phyloP scores from a whole-genome alignment of 139 green algal genomes.

The Picochlorum sp. region DNA sequence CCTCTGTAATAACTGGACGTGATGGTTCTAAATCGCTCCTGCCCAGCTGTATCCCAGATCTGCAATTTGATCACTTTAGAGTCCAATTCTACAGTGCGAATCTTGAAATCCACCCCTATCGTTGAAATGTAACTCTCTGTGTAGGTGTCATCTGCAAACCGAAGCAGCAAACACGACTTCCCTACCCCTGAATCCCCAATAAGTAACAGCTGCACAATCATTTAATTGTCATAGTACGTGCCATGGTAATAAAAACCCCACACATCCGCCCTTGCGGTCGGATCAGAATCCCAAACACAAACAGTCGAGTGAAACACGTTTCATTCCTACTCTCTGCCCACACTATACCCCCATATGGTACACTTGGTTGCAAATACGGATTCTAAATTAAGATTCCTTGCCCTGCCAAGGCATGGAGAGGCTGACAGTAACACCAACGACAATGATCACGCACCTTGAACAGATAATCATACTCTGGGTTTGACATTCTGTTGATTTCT shows the following conservation, averaged over 20 bases:
- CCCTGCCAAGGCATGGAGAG: no score
- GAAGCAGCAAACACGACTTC: constrained; percentile 94
- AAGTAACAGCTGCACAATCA: constrained; percentile 74
- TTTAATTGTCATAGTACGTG: no score
- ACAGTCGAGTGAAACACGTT: no score
- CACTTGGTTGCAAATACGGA: no score
- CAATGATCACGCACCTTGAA: constrained; percentile 56
- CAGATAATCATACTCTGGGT: constrained; percentile 72
- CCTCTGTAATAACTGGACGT: constrained; percentile 97
- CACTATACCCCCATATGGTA: no score
- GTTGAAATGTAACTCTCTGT: constrained; percentile 99
- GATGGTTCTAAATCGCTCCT: constrained; percentile 98
- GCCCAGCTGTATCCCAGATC: constrained; percentile 98
- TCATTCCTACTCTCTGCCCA: no score
- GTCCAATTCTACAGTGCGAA: constrained; percentile 97
- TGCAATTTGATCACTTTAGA: constrained; percentile 99
- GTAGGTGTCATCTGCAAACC: constrained; percentile 98
- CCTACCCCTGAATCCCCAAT: constrained; percentile 94
- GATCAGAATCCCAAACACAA: no score
- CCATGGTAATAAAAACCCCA: not conserved
- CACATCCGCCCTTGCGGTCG: no score
- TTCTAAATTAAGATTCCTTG: no score
- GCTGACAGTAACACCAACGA: no score
- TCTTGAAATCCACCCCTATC: constrained; percentile 99
- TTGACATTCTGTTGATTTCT: not conserved